Percentiles rank a stretch among this genome's conserved stretches.
Conservation (phyloP, 1,284 basidiomycete species). For the Sphagnurus paluster region DNA sequence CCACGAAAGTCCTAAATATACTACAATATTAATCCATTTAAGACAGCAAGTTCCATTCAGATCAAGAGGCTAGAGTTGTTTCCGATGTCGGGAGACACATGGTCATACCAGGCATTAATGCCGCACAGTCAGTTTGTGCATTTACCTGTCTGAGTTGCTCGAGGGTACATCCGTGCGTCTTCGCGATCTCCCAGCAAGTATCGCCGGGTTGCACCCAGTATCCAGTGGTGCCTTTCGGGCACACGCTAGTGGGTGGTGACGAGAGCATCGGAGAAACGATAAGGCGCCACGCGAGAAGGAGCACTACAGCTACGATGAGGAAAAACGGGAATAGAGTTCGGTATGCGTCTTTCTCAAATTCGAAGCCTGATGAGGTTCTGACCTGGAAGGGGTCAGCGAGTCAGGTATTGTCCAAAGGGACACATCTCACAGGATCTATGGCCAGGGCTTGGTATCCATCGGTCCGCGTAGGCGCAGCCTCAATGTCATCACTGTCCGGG, state of each 20-base stretch:
- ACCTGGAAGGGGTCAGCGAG: no score
- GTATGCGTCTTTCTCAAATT: no score
- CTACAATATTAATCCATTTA: no score
- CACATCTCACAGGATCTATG: constrained; percentile 48
- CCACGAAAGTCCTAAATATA: constrained; percentile 1
- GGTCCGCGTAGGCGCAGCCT: constrained; percentile 48
- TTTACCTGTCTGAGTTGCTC: constrained; percentile 58
- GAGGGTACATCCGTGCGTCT: constrained; percentile 49
- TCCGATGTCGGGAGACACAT: constrained; percentile 54
- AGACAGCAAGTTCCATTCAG: no score
- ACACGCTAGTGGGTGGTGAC: constrained; percentile 35
- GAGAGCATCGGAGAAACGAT: constrained; percentile 45
- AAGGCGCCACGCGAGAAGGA: constrained; percentile 68
- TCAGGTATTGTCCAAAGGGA: no score
- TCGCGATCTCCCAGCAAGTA: constrained; percentile 68
- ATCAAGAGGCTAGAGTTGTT: no score
- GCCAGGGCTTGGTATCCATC: constrained; percentile 60
- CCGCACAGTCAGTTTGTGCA: constrained; percentile 53
- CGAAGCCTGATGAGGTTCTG: no score
- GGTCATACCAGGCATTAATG: constrained; percentile 56
- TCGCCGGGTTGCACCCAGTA: constrained; percentile 62
- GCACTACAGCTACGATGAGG: constrained; percentile 62
- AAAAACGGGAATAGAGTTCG: constrained; percentile 73
- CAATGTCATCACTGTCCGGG: constrained; percentile 46
- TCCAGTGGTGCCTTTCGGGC: constrained; percentile 42